phyloP scores from a whole-genome alignment of 106 monocot species.

The Dendrobium chrysotoxum region DNA sequence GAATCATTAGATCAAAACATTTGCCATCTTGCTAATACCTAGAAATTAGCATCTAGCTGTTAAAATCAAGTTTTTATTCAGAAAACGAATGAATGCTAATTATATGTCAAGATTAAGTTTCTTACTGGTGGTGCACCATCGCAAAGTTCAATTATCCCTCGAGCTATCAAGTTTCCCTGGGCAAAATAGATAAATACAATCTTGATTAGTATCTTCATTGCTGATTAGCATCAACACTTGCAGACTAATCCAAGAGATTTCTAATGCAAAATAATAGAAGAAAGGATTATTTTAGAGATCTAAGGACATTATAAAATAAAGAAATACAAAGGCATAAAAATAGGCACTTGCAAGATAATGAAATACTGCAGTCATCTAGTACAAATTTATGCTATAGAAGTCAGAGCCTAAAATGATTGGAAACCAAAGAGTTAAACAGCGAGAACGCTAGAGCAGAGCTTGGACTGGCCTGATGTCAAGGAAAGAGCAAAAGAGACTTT shows the following conservation, averaged over 20 bases:
- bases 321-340: not conserved
- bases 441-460: not conserved
- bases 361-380: not conserved
- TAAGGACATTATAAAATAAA: not conserved
- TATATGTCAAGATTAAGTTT: conserved; percentile 7
- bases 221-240: not conserved
- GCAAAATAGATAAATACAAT: conserved; percentile 1
- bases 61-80: not conserved
- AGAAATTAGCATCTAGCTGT: not conserved
- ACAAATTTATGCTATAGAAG: not conserved
- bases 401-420: not conserved
- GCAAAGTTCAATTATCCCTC: conserved; percentile 53
- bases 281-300: not conserved
- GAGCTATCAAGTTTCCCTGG: conserved; percentile 55
- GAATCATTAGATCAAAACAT: no score
- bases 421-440: conserved; percentile 2
- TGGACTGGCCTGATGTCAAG: not conserved
- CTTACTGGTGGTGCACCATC: conserved; percentile 57
- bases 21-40: not conserved
- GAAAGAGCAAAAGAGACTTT: not conserved
- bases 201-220: conserved; percentile 10
- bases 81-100: not conserved
- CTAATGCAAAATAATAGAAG: not conserved
- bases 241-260: not conserved
- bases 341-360: not conserved